phyloP scores from a whole-genome alignment of 2,329 filamentous ascomycete genomes.

The Cercospora sp. region DNA sequence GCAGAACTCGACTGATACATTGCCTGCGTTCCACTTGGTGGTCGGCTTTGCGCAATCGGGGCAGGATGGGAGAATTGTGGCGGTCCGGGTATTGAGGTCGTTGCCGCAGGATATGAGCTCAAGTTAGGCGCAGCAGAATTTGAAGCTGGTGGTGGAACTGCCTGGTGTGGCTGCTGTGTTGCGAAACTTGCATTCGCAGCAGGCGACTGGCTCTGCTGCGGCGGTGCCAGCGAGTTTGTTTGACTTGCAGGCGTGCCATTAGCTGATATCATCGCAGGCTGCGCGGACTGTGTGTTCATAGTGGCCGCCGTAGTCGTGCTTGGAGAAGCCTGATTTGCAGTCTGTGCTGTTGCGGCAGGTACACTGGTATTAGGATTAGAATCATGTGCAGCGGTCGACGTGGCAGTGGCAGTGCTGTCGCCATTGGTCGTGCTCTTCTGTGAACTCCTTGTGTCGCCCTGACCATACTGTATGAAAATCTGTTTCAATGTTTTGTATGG shows the following conservation, averaged over 20 bases:
- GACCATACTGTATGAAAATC: slow-evolving; percentile 15
- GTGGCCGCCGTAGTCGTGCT: neutral
- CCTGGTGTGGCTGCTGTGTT: slow-evolving; percentile 5
- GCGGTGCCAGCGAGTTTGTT: neutral
- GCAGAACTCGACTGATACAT: neutral
- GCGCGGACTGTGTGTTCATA: neutral
- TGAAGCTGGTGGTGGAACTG: neutral
- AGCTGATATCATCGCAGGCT: neutral
- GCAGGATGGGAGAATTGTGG: neutral
- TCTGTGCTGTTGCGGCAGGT: neutral
- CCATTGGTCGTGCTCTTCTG: slow-evolving; percentile 5
- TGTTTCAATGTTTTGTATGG: slow-evolving; percentile 18
- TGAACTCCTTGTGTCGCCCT: slow-evolving; percentile 6
- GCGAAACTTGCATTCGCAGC: neutral
- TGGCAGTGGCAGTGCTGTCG: slow-evolving; percentile 3
- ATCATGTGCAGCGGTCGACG: neutral
- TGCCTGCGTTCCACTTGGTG: neutral
- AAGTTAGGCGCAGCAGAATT: neutral
- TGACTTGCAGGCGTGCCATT: neutral
- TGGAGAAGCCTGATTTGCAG: neutral
- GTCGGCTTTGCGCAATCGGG: neutral
- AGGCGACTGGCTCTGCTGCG: neutral
- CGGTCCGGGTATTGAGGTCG: neutral
- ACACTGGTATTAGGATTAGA: slow-evolving; percentile 2
- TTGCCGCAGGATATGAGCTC: neutral